These are phyloP conservation scores for Dacryopinax primogenitus DNA, from an alignment of 768 basidiomycete species.

Conservation along the genomic window DNA sequence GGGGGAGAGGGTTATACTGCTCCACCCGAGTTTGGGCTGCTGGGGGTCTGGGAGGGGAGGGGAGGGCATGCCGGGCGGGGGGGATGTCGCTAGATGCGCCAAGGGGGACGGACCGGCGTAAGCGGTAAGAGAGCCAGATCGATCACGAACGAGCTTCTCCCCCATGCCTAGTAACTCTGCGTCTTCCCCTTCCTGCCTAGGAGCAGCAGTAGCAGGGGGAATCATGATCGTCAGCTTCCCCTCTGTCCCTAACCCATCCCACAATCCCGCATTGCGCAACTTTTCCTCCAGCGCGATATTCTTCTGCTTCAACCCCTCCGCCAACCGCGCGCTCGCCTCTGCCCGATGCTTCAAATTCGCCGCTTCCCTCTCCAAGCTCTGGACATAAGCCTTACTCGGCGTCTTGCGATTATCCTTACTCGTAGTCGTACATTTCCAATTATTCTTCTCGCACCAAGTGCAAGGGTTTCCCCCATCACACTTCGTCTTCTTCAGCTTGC, in stretches of 20 bases:
- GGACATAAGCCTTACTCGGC: neutral
- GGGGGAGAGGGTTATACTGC: neutral
- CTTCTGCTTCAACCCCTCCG: neutral
- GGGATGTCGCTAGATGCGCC: neutral
- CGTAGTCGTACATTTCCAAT: neutral
- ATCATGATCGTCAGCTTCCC: neutral
- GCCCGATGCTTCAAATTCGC: neutral
- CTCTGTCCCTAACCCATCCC: neutral
- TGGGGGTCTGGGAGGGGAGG: neutral
- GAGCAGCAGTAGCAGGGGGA: neutral
- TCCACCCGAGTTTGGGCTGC: neutral
- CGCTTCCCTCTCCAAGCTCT: neutral
- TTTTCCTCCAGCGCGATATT: neutral
- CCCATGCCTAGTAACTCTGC: conserved; percentile 2
- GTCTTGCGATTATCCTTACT: conserved; percentile 5
- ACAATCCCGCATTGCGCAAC: neutral
- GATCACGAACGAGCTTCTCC: conserved; percentile 5
- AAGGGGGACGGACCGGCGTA: conserved; percentile 1
- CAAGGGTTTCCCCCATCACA: neutral
- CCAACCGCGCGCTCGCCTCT: neutral
- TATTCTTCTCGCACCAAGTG: neutral
- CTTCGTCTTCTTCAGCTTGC: conserved; percentile 1
- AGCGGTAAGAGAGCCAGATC: neutral
- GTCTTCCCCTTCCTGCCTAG: neutral
- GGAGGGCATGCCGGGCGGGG: neutral